phyloP scores from a whole-genome alignment of 352 stramenopile species.

The Phytopythium montanum region DNA sequence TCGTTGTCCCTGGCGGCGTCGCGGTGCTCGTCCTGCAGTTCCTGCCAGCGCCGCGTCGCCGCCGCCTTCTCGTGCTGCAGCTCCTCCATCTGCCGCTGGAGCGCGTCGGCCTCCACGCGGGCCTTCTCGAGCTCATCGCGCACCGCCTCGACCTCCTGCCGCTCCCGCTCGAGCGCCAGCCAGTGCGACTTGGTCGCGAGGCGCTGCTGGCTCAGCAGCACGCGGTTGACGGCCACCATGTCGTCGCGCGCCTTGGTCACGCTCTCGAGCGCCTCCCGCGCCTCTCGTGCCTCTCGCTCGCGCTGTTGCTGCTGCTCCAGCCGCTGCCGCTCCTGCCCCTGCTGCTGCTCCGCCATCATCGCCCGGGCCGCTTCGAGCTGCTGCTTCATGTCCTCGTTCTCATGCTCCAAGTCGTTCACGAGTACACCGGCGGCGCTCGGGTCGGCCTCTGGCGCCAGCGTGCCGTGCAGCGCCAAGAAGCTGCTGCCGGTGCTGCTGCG shows the following conservation, averaged over 20 bases:
- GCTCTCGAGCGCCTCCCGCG: slow-evolving; percentile 17
- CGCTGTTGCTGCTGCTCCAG: slow-evolving; percentile 12
- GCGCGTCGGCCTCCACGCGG: slow-evolving; percentile 9
- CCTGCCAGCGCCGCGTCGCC: slow-evolving; percentile 29
- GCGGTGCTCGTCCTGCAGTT: slow-evolving; percentile 46
- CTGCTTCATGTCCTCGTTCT: slow-evolving; percentile 28
- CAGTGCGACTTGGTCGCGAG: slow-evolving; percentile 5
- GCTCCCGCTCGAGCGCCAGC: slow-evolving; percentile 6
- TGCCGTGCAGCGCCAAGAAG: slow-evolving; percentile 5
- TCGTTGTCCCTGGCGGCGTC: slow-evolving; percentile 47
- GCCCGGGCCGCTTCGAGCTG: slow-evolving; percentile 20
- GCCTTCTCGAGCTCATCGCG: slow-evolving; percentile 16
- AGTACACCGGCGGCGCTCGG: slow-evolving; percentile 8
- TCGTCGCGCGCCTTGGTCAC: slow-evolving; percentile 28
- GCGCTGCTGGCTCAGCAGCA: slow-evolving; percentile 25
- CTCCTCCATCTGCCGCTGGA: slow-evolving; percentile 18
- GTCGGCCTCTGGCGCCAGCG: slow-evolving; percentile 9
- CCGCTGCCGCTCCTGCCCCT: slow-evolving; percentile 13
- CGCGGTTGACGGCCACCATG: slow-evolving; percentile 35
- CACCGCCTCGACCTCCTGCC: slow-evolving; percentile 12
- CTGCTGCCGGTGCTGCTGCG: slow-evolving; percentile 11
- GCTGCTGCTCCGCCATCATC: neutral
- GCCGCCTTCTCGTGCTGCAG: slow-evolving; percentile 45
- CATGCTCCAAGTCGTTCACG: slow-evolving; percentile 22
- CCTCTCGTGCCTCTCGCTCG: slow-evolving; percentile 10